Conservation (phyloP, 1,284 basidiomycete species). For the Apiotrichum gracile region DNA sequence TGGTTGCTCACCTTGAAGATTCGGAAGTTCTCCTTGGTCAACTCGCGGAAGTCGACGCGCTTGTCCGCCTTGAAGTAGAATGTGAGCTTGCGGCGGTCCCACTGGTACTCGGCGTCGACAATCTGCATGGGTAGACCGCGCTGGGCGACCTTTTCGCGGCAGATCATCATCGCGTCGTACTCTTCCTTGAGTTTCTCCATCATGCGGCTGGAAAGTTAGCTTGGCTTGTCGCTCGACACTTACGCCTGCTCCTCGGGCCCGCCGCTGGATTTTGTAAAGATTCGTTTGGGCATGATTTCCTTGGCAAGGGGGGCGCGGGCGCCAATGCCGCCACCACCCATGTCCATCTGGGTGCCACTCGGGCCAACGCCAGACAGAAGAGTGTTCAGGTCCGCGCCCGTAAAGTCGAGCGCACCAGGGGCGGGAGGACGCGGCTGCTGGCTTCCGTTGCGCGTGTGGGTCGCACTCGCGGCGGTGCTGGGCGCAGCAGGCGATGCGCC, state of each 20-base stretch:
- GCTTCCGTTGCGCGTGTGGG: constrained; percentile 15
- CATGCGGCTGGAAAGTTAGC: constrained; percentile 55
- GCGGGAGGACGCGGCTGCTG: constrained; percentile 10
- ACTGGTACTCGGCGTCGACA: constrained; percentile 96
- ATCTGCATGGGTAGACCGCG: constrained; percentile 97
- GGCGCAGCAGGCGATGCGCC: not conserved
- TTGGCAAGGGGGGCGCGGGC: constrained; percentile 51
- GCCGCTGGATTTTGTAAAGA: constrained; percentile 82
- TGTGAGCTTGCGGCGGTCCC: constrained; percentile 94
- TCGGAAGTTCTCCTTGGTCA: constrained; percentile 51
- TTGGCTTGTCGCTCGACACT: constrained; percentile 32
- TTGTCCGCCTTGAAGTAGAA: constrained; percentile 97
- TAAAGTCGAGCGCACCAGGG: constrained; percentile 23
- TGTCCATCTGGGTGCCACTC: constrained; percentile 34
- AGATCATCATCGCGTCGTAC: constrained; percentile 81
- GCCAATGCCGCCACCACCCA: constrained; percentile 26
- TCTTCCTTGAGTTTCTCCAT: constrained; percentile 82
- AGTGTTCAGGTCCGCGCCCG: constrained; percentile 33
- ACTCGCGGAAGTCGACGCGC: constrained; percentile 92
- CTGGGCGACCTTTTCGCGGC: constrained; percentile 82
- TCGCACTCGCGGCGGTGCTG: not conserved
- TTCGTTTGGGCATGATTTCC: constrained; percentile 93
- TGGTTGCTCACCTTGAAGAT: constrained; percentile 40
- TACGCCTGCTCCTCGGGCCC: constrained; percentile 70
- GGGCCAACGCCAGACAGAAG: constrained; percentile 38